phyloP scores from a whole-genome alignment of 78 protist species.

The Dictyostelium purpureum region DNA sequence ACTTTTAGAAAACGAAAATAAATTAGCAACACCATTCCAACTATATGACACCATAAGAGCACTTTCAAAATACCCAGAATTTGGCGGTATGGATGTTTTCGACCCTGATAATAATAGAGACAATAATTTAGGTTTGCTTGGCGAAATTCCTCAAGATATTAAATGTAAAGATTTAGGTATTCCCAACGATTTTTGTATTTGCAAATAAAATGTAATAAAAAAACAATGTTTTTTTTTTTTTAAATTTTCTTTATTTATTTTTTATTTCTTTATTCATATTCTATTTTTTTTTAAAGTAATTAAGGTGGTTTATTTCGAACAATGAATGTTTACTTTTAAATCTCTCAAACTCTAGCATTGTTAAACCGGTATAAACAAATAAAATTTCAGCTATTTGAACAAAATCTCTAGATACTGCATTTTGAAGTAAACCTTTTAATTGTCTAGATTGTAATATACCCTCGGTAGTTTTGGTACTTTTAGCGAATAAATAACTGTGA shows the following conservation, averaged over 20 bases:
- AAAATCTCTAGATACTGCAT: neutral
- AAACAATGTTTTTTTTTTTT: neutral
- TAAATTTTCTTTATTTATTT: no score
- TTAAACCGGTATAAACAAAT: neutral
- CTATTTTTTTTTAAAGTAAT: neutral
- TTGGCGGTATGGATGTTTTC: slow-evolving; percentile 58
- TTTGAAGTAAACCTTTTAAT: neutral
- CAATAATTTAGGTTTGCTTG: slow-evolving; percentile 4
- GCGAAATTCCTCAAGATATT: neutral
- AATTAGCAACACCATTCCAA: slow-evolving; percentile 37
- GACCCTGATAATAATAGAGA: neutral
- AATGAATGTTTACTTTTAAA: neutral
- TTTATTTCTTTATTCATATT: neutral
- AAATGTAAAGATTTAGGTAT: slow-evolving; percentile 40
- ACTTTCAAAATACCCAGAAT: slow-evolving; percentile 44
- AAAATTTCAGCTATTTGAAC: neutral
- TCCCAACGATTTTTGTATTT: slow-evolving; percentile 57
- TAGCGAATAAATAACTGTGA: neutral
- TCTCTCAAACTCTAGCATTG: neutral
- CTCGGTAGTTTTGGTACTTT: neutral
- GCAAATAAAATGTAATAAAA: slow-evolving; percentile 10
- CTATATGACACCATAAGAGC: slow-evolving; percentile 26
- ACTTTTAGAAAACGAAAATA: slow-evolving; percentile 31
- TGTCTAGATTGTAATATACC: neutral
- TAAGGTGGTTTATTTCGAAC: neutral